A percentile compares a stretch with the other conserved stretches of the same genome.
These are phyloP conservation scores for Chloranthus sessilifolius DNA, from an alignment of 164 flowering plant genomes.

Conservation along the genomic window DNA sequence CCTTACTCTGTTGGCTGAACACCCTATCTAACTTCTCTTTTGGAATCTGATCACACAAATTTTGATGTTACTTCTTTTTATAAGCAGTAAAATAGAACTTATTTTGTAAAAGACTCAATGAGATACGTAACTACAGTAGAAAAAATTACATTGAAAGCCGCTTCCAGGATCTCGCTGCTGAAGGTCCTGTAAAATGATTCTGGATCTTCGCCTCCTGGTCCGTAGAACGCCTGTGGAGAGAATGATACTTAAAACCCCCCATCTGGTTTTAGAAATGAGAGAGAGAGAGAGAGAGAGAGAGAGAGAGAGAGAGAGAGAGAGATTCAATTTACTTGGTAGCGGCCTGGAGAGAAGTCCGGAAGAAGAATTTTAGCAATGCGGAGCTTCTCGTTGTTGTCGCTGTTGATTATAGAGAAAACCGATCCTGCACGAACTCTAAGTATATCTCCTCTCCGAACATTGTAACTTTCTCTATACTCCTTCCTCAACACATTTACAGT, in stretches of 20 bases:
- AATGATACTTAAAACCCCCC: too few relatives aligned
- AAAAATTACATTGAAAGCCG: constrained; percentile 50
- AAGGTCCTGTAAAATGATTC: constrained; percentile 50
- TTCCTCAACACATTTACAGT: constrained; percentile 2
- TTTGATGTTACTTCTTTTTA: too few relatives aligned
- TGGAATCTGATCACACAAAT: too few relatives aligned
- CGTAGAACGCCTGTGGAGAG: constrained; percentile 34
- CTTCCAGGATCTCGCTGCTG: constrained; percentile 51
- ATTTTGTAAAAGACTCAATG: background rate
- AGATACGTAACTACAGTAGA: background rate
- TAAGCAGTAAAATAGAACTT: too few relatives aligned
- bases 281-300: too few relatives aligned
- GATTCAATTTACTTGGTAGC: constrained; percentile 11
- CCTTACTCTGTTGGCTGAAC: constrained; percentile 24
- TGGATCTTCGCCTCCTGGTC: constrained; percentile 48
- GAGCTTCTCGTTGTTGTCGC: constrained; percentile 19
- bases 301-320: background rate
- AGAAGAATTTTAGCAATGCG: constrained; percentile 6
- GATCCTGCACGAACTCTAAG: constrained; percentile 17
- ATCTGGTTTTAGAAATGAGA: too few relatives aligned
- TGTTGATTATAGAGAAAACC: constrained; percentile 8
- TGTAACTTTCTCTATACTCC: constrained; percentile 11
- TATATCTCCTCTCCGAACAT: constrained; percentile 19
- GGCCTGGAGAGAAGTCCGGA: constrained; percentile 13
- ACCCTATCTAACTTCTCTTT: constrained; percentile 28